Evolutionary conservation across 345 rosid species (phyloP), one percentile per base, ranked within the genome.

Genomic region (Eucalyptus regnans): DNA sequence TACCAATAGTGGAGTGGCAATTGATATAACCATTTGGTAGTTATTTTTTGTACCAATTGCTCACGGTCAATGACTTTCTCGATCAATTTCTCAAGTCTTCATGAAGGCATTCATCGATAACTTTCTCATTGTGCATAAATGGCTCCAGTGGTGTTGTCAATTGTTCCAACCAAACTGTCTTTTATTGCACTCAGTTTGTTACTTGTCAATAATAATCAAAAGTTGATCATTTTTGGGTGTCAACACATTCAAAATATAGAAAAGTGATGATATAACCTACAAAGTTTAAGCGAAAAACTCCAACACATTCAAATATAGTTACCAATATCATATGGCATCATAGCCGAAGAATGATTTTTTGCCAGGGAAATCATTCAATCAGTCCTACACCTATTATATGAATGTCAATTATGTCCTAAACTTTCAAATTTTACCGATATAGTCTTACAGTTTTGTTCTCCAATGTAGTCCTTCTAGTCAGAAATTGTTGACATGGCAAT

Each of bases 11-110:
- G 25, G 25, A 52, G 0, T 52, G 58, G 9, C 25, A 52, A 20
- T 52, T 52, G 58, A 52, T 7, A 52, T 52, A 52, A 52, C 58
- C 58, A 52, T 52, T 52, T 20, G 10, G 25, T 52, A 52, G 58
- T 1, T 52, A 18, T 52, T 41, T 41, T 41, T 41, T 41, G 64
- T 58, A 27, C 7, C 7, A 1, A 25, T 60, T 25, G n/a, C 15
- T 25, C 1, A 1, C 2, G 0, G 15, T 60, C 3, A 12, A 60
- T 25, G n/a, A 0, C 7, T 60, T 60, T 60, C 1, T 60, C 0
- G 7, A 60, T 60, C 31, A 60, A 60, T 12, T 60, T 25, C 66
- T 11, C 15, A 60, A 60, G 66, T 60, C 66, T 60, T 60, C 66
- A 11, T 60, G 31, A 60, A 10, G 15, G 66, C 66, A 60, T 60